Percentiles rank a stretch among this genome's conserved stretches.
These are phyloP conservation scores for Neurospora crassa DNA, from an alignment of 2,329 filamentous ascomycete species.

Conservation along the genomic window DNA sequence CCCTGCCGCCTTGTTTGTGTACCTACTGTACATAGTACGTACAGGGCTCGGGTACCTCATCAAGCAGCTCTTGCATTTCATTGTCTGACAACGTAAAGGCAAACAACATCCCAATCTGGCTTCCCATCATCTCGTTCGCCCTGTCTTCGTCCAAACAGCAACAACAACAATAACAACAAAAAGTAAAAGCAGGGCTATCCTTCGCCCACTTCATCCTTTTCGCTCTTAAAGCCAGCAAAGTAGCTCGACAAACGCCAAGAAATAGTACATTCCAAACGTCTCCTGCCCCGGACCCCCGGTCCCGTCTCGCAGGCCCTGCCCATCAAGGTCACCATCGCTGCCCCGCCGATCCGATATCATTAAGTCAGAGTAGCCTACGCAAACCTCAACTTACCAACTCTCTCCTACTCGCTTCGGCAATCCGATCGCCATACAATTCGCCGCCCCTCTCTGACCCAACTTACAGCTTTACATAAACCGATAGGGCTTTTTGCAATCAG, in stretches of 20 bases:
- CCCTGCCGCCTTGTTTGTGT: not conserved
- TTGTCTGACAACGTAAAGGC: not conserved
- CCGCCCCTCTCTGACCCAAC: not conserved
- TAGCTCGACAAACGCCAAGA: not conserved
- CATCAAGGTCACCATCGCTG: not conserved
- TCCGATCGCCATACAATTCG: not conserved
- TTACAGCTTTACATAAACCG: not conserved
- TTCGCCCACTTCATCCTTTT: not conserved
- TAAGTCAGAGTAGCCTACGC: not conserved
- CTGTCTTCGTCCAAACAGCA: not conserved
- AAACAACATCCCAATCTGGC: not conserved
- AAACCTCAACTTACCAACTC: not conserved
- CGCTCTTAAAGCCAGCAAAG: not conserved
- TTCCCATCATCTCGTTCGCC: not conserved
- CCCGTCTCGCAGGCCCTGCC: not conserved
- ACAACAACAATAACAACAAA: not conserved
- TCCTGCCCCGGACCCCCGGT: not conserved
- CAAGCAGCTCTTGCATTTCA: not conserved
- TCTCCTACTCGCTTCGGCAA: not conserved
- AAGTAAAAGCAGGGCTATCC: not conserved
- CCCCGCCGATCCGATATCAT: not conserved
- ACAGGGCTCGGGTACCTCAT: not conserved
- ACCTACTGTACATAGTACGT: not conserved
- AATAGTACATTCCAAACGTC: not conserved
- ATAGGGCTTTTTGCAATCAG: not conserved